These are phyloP conservation scores for Agrocybe chaxingu DNA, from an alignment of 768 basidiomycete species.

Conservation along the genomic window DNA sequence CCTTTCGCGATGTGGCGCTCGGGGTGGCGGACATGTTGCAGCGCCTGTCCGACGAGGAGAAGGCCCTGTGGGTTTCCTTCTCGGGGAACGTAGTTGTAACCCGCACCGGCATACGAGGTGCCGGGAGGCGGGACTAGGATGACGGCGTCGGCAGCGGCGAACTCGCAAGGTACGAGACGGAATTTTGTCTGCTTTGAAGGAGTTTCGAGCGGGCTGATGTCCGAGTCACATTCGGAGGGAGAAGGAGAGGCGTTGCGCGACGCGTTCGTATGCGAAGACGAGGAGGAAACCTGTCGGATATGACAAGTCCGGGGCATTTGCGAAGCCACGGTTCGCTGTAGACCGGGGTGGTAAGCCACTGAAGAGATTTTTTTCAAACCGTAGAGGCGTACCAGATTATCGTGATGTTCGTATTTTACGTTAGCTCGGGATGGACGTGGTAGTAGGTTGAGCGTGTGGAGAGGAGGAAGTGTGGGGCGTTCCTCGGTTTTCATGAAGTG, in stretches of 20 bases:
- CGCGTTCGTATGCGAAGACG: conserved; percentile 15
- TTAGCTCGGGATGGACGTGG: conserved; percentile 14
- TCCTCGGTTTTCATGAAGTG: conserved; percentile 7
- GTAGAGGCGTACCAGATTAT: conserved; percentile 11
- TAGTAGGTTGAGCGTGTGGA: conserved; percentile 44
- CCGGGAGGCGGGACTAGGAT: conserved; percentile 38
- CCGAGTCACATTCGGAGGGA: conserved; percentile 3
- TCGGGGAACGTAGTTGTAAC: conserved; percentile 12
- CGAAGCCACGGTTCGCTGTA: conserved; percentile 6
- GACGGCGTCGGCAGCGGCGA: conserved; percentile 53
- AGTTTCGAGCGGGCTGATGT: conserved; percentile 10
- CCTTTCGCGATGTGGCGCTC: conserved; percentile 38
- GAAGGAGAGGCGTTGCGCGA: conserved; percentile 17
- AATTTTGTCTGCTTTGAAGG: conserved; percentile 22
- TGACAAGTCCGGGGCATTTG: conserved; percentile 14
- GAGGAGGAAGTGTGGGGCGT: conserved; percentile 52
- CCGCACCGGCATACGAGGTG: neutral
- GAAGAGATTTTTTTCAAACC: neutral
- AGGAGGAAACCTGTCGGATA: conserved; percentile 30
- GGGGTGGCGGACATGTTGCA: conserved; percentile 43
- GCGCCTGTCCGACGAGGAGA: conserved; percentile 48
- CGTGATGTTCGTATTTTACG: conserved; percentile 15
- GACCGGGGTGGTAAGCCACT: neutral
- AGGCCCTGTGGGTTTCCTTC: conserved; percentile 26
- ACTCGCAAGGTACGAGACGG: conserved; percentile 45